Evolutionary conservation across 23 red algal genomes (phyloP), one percentile per base, ranked within the genome.

Genomic region (Agarophyton chilense): DNA sequence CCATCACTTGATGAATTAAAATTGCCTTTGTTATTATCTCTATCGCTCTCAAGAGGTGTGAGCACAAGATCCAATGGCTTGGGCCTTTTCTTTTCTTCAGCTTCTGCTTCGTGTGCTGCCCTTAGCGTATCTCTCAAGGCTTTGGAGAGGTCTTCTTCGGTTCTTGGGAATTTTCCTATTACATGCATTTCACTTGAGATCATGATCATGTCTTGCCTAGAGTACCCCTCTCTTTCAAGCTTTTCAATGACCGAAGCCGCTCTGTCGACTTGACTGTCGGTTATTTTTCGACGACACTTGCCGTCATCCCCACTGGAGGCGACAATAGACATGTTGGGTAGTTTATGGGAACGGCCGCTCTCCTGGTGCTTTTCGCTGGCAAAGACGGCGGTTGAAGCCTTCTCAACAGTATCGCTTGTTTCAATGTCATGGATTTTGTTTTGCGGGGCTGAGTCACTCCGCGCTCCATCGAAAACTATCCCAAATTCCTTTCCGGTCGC

Each of bases 131-230:
- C 57, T 55, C 42, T 43, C 54, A 89, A 18, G 6, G 39, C 22
- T 18, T 56, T 71, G 38, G 35, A 38, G n/a, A 78, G 71, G 12
- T 19, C 52, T 18, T 89, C 72, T 7, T 61, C 52, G 21, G 44
- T 60, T 39, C 41, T 31, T n/a, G 85, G 71, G 29, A 89, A 35
- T 39, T 89, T 53, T 60, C 72, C 85, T 47, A n/a, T 25, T 3
- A 42, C 72, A 35, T 78, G 64, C 49, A 89, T 63, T 64, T 63
- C 85, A 60, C 54, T 26, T 10, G 46, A 46, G 36, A 73, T 49
- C 85, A 89, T 52, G 41, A 46, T 56, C 47, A 77, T 22, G 24
- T 89, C 85, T 40, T 72, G 71, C 26, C 21, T 43, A 17, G 32
- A 58, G 7, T 64, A 10, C 62, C 82, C 82, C 2, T 86, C 82